Conservation (phyloP, 495 filamentous ascomycete genomes). For the Penicillium cosmopolitanum region DNA sequence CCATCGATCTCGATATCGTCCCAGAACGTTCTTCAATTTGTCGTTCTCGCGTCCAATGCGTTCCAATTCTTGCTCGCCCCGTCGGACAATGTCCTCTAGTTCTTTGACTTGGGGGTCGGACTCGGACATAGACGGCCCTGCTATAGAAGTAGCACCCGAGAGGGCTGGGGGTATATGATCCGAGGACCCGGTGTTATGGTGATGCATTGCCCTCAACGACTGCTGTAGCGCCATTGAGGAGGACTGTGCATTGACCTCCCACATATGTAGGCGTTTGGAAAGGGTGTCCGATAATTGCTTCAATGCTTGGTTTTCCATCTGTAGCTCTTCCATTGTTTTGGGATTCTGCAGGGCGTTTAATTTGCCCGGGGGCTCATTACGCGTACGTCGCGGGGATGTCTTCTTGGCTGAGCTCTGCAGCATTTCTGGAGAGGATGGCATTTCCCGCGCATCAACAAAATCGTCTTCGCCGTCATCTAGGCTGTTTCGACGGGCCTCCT, state of each 20-base stretch:
- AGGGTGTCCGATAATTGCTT: constrained; percentile 76
- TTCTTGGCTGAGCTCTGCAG: constrained; percentile 39
- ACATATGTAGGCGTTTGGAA: constrained; percentile 77
- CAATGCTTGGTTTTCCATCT: constrained; percentile 77
- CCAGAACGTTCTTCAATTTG: constrained; percentile 66
- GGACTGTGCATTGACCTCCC: constrained; percentile 82
- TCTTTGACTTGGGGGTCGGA: constrained; percentile 51
- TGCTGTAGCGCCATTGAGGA: constrained; percentile 79
- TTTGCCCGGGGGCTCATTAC: constrained; percentile 26
- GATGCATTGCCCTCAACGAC: constrained; percentile 70
- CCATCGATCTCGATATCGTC: constrained; percentile 76
- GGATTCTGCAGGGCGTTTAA: constrained; percentile 37
- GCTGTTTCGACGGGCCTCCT: constrained; percentile 55
- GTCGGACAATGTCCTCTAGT: constrained; percentile 45
- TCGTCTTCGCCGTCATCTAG: constrained; percentile 70
- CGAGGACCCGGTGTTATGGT: constrained; percentile 47
- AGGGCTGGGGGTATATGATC: constrained; percentile 27
- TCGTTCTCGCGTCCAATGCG: constrained; percentile 66
- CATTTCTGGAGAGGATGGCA: constrained; percentile 55
- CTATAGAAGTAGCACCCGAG: constrained; percentile 33
- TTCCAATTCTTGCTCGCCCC: constrained; percentile 59
- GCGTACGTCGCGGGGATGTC: constrained; percentile 22
- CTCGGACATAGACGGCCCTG: constrained; percentile 30
- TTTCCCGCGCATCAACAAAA: constrained; percentile 87
- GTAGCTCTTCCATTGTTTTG: constrained; percentile 78